Evolutionary conservation across 169 alveolate species (phyloP).

Genomic region (Plasmodium sp.): DNA sequence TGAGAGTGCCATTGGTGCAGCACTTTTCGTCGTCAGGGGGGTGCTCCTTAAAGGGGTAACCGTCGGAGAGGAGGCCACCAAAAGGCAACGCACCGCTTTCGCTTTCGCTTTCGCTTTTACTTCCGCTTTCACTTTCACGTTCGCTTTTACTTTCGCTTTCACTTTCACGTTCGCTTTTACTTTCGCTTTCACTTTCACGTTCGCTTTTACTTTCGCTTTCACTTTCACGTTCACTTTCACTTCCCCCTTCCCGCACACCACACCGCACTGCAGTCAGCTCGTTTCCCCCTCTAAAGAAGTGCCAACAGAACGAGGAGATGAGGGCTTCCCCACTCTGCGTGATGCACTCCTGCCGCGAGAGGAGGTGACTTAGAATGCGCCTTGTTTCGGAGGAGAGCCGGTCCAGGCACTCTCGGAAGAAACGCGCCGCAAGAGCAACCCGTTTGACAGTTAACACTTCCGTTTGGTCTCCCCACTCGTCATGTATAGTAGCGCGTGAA

Average conservation of each 20-base stretch:
- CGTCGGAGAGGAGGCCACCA: neutral
- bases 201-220: no score
- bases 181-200: no score
- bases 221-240: neutral
- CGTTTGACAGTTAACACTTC: neutral
- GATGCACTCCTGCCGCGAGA: neutral
- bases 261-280: neutral
- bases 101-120: no score
- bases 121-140: no score
- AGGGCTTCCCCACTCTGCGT: neutral
- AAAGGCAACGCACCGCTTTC: no score
- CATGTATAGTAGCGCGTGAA: neutral
- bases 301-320: neutral
- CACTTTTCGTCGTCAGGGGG: neutral
- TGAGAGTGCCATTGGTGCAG: neutral
- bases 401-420: neutral
- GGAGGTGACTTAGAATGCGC: neutral
- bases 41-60: neutral
- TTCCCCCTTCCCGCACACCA: neutral
- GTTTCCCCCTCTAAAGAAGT: neutral
- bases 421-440: neutral
- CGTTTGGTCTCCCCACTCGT: neutral
- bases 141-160: no score
- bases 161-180: neutral
- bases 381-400: neutral